Conservation (phyloP, 2,329 filamentous ascomycete genomes). For the Cercospora zeae-maydis region DNA sequence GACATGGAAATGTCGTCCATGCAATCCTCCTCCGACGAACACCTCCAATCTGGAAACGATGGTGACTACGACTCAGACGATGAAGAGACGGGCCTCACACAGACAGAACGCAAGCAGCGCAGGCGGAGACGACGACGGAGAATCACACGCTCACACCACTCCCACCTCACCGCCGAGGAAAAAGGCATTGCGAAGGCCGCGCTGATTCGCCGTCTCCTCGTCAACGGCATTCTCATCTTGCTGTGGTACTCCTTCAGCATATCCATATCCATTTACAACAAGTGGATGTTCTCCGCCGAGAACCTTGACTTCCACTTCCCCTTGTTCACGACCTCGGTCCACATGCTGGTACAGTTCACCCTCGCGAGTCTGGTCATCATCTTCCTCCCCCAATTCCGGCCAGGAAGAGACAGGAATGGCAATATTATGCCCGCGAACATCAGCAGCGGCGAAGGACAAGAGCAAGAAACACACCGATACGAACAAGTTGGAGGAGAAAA, state of each 20-base stretch:
- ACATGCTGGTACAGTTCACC: conserved; percentile 92
- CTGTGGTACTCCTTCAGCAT: conserved; percentile 90
- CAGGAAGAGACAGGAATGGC: conserved; percentile 46
- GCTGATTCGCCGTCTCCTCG: conserved; percentile 63
- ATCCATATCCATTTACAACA: conserved; percentile 97
- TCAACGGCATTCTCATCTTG: conserved; percentile 78
- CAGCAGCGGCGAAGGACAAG: background rate
- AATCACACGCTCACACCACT: conserved; percentile 64
- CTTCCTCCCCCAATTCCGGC: conserved; percentile 77
- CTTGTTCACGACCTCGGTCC: conserved; percentile 88
- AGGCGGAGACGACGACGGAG: conserved; percentile 63
- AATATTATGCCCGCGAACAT: background rate
- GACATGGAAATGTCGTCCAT: conserved; percentile 25
- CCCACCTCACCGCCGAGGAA: conserved; percentile 64
- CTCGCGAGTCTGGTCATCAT: conserved; percentile 75
- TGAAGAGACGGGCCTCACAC: conserved; percentile 83
- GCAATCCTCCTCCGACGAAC: conserved; percentile 15
- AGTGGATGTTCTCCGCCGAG: conserved; percentile 95
- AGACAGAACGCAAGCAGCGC: conserved; percentile 60
- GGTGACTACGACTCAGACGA: conserved; percentile 50
- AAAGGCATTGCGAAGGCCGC: conserved; percentile 67
- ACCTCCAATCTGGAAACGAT: background rate
- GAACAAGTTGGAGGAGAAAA: conserved; percentile 17
- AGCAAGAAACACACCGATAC: conserved; percentile 8
- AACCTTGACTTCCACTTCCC: conserved; percentile 89